Conservation (phyloP, 2,329 filamentous ascomycete genomes). For the Fusarium nematophilum region DNA sequence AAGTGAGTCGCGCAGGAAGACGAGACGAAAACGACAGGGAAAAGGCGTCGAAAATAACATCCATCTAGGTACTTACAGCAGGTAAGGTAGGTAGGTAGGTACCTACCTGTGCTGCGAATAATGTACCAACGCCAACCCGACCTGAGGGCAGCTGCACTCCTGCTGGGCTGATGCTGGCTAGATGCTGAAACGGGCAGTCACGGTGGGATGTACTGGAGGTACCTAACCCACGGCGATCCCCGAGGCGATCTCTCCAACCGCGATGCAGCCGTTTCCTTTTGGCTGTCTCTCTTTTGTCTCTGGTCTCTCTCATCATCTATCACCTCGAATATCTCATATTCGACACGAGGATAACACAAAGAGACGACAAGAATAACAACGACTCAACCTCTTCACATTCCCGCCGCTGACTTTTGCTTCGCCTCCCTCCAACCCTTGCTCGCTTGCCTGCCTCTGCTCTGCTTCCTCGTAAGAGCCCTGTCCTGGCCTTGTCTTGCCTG, state of each 20-base stretch:
- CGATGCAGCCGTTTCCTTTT: conserved; percentile 8
- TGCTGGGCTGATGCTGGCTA: conserved; percentile 10
- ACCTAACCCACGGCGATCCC: conserved; percentile 29
- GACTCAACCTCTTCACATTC: no score
- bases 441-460: conserved; percentile 1
- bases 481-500: conserved; percentile 1
- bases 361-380: no score
- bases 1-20: no score
- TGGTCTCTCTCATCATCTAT: conserved; percentile 32
- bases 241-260: conserved; percentile 16
- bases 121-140: no score
- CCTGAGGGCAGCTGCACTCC: background rate
- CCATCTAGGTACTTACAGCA: no score
- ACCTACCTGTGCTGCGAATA: no score
- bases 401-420: conserved; percentile 14
- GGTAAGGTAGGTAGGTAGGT: no score
- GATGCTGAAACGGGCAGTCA: conserved; percentile 21
- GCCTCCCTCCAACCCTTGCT: conserved; percentile 10
- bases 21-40: no score
- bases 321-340: conserved; percentile 28
- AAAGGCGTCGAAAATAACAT: no score
- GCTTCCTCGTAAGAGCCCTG: no score
- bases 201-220: background rate
- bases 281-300: background rate
- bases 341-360: conserved; percentile 7